Evolutionary conservation across 1,139 yeast species (phyloP), one percentile per base, ranked within the genome.

Genomic region (Diutina scorzettiae): DNA sequence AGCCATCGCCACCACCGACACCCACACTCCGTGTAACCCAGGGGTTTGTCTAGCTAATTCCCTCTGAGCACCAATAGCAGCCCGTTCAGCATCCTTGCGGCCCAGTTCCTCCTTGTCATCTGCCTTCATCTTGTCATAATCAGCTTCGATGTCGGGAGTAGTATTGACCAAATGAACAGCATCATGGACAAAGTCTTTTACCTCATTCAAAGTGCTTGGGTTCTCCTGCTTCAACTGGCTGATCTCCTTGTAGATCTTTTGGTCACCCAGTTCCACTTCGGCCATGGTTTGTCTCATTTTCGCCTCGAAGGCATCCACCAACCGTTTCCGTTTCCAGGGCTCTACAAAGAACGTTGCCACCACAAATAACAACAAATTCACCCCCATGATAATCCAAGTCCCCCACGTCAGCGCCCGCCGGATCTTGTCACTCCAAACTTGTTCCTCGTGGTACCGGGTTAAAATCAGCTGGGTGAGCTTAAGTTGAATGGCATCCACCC

Each of bases 331-430:
- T 55, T 89, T 91, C 93, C 96, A 86, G 0, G 99, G 98, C 62
- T 93, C 99, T 41, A 93, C 76, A 0, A 87, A 69, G 50, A 91
- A 66, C 46, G 94, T 96, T 12, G 94, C 94, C 3, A 84, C 65
- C 4, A 87, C 54, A 51, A 93, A 87, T 34, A 93, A 60, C 16
- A 83, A 47, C 18, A 91, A 72, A 60, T 93, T 93, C 49, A 87
- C 72, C 1, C 89, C 93, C 95, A 87, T 87, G 42, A 93, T 69
- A 1, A 81, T 66, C 73, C 94, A 79, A 0, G 99, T 91, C 1
- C 97, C 98, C 95, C 96, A 93, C 0, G 98, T 89, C 8, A 96
- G 85, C 2, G 95, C 87, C 47, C 93, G 71, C 48, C 98, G 67
- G 46, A 91, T 91, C 58, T 89, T 89, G 60, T 93, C 98, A 4